These are phyloP conservation scores for Bertia moriformis DNA, from an alignment of 2,329 filamentous ascomycete species.

Conservation along the genomic window DNA sequence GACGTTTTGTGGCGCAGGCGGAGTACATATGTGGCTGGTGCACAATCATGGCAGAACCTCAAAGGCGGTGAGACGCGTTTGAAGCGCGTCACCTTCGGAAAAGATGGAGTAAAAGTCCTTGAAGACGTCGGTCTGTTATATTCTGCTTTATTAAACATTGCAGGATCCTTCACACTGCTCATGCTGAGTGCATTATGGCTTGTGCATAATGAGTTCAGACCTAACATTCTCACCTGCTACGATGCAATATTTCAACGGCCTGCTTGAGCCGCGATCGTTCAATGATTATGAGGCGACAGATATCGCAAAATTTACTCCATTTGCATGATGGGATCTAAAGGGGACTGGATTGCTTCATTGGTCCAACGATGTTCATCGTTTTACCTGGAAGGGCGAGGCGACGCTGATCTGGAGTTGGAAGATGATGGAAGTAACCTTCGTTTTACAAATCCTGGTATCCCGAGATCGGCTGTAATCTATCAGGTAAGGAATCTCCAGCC, in stretches of 20 bases:
- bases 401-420: constrained; percentile 8
- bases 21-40: constrained; percentile 10
- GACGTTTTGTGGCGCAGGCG: constrained; percentile 13
- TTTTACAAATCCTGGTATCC: constrained; percentile 8
- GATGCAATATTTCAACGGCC: too few species aligned
- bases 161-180: too few species aligned
- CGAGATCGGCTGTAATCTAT: constrained; percentile 8
- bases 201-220: too few species aligned
- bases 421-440: constrained; percentile 18
- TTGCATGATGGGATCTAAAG: not conserved
- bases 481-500: constrained; percentile 9
- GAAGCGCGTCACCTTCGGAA: not conserved
- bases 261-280: too few species aligned
- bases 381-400: constrained; percentile 6
- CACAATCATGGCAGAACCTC: constrained; percentile 11
- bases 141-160: too few species aligned
- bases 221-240: too few species aligned
- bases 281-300: too few species aligned
- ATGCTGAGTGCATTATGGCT: too few species aligned
- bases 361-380: not conserved
- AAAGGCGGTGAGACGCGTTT: not conserved
- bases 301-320: too few species aligned
- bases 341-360: not conserved
- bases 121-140: too few species aligned
- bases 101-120: not conserved